A percentile compares a stretch with the other conserved stretches of the same genome.
Conservation (phyloP, 768 basidiomycete species). For the Cubamyces lactineus region DNA sequence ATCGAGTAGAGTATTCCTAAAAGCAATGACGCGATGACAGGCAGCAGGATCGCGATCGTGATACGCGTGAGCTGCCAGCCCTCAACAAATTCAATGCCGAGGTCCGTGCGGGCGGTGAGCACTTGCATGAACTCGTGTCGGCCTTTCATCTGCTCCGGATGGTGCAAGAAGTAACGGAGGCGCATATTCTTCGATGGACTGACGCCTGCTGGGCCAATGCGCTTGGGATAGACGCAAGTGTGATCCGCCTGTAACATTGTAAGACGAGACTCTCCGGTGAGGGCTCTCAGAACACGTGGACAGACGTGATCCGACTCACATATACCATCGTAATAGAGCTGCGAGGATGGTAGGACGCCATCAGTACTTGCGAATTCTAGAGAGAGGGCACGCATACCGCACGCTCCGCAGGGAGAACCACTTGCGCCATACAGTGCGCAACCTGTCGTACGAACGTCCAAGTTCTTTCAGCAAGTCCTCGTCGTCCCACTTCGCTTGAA, state of each 20-base stretch:
- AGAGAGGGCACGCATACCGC: constrained; percentile 16
- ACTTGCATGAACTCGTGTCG: constrained; percentile 29
- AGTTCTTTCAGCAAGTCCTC: constrained; percentile 22
- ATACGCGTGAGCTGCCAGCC: constrained; percentile 24
- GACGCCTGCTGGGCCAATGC: constrained; percentile 23
- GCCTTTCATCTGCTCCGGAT: constrained; percentile 24
- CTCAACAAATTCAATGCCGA: constrained; percentile 27
- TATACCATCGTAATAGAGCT: constrained; percentile 29
- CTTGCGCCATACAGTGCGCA: constrained; percentile 28
- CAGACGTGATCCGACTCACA: background rate
- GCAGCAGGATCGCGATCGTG: constrained; percentile 23
- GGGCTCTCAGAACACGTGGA: no score
- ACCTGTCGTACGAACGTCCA: constrained; percentile 19
- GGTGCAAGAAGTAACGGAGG: constrained; percentile 25
- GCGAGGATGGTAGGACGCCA: background rate
- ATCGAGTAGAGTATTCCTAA: constrained; percentile 19
- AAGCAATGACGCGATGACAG: constrained; percentile 20
- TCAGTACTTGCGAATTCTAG: background rate
- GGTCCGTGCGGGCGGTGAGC: constrained; percentile 21
- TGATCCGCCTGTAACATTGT: constrained; percentile 27
- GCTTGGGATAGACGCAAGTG: constrained; percentile 25
- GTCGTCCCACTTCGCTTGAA: constrained; percentile 27
- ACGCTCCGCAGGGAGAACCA: constrained; percentile 27
- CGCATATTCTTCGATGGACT: constrained; percentile 29
- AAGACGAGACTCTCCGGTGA: no score